Conservation (phyloP, 2,329 filamentous ascomycete species). For the Rutstroemia sp. region DNA sequence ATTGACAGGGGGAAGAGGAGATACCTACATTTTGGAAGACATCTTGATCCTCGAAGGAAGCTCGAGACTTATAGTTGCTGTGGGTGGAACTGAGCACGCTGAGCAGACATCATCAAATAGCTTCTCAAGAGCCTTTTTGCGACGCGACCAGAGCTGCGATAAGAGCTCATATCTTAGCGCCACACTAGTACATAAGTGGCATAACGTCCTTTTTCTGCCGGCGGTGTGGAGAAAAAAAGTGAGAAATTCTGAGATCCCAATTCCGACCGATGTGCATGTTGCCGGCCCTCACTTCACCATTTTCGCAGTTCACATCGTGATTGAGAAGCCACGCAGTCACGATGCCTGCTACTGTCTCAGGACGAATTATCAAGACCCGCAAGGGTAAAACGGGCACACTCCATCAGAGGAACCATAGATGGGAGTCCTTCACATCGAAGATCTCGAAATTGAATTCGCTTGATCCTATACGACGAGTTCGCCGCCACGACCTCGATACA, state of each 20-base stretch:
- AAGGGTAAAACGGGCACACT: slow-evolving; percentile 64
- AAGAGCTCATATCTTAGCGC: slow-evolving; percentile 10
- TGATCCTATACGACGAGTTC: slow-evolving; percentile 85
- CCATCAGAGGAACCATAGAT: slow-evolving; percentile 78
- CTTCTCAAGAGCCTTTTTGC: not conserved
- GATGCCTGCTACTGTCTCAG: slow-evolving; percentile 56
- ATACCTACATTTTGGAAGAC: slow-evolving; percentile 13
- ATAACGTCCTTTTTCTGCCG: not conserved
- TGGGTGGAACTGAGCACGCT: too few species aligned
- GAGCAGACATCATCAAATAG: too few species aligned
- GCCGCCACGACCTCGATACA: slow-evolving; percentile 74
- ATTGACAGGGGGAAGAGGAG: not conserved
- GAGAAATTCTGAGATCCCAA: not conserved
- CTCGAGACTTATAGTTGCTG: too few species aligned
- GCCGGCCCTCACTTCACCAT: not conserved
- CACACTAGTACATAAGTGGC: not conserved
- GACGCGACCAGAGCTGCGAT: slow-evolving; percentile 6
- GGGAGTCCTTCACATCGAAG: slow-evolving; percentile 85
- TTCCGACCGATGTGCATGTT: not conserved
- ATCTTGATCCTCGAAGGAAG: not conserved
- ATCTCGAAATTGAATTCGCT: slow-evolving; percentile 83
- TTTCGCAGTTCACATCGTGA: slow-evolving; percentile 2
- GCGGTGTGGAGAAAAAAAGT: slow-evolving; percentile 8
- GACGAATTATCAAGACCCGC: slow-evolving; percentile 60
- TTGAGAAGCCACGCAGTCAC: slow-evolving; percentile 26